Percentiles rank a stretch among this genome's conserved stretches.
These are phyloP conservation scores for Coprinellus micaceus DNA, from an alignment of 768 basidiomycete genomes.

Conservation along the genomic window DNA sequence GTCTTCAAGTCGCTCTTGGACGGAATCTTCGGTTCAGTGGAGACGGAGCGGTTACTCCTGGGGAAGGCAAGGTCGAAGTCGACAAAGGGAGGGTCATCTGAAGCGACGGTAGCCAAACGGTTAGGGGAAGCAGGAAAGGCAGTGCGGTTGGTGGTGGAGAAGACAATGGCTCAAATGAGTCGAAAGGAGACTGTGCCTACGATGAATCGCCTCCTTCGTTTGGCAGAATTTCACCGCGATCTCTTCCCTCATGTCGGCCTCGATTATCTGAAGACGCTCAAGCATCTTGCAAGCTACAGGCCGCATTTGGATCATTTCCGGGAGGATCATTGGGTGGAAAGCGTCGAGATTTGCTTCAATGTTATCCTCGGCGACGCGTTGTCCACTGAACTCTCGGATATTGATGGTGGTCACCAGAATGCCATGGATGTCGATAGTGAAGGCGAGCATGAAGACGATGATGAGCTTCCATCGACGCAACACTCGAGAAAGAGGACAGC, in stretches of 20 bases:
- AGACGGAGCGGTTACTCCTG: constrained; percentile 54
- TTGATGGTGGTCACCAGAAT: constrained; percentile 28
- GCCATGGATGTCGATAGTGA: constrained; percentile 16
- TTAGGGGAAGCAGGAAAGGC: constrained; percentile 63
- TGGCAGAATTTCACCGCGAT: constrained; percentile 31
- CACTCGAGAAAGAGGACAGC: constrained; percentile 35
- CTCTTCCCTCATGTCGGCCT: constrained; percentile 65
- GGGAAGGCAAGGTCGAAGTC: constrained; percentile 29
- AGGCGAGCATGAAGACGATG: constrained; percentile 26
- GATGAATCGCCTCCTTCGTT: constrained; percentile 53
- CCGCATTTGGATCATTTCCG: constrained; percentile 81
- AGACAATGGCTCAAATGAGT: constrained; percentile 52
- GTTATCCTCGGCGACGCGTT: constrained; percentile 63
- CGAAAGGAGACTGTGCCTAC: constrained; percentile 52
- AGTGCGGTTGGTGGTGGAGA: constrained; percentile 72
- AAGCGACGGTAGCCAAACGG: constrained; percentile 27
- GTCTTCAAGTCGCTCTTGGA: not conserved
- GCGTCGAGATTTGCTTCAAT: constrained; percentile 75
- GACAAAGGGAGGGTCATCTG: constrained; percentile 15
- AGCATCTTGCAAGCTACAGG: constrained; percentile 54
- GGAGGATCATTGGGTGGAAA: constrained; percentile 57
- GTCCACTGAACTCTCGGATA: constrained; percentile 28
- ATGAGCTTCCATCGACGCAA: constrained; percentile 17
- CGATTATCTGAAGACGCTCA: constrained; percentile 79
- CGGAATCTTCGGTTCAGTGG: not conserved